Percentiles rank a stretch among this genome's conserved stretches.
phyloP scores from a whole-genome alignment of 2,329 filamentous ascomycete species.

The Penicillium sp. region DNA sequence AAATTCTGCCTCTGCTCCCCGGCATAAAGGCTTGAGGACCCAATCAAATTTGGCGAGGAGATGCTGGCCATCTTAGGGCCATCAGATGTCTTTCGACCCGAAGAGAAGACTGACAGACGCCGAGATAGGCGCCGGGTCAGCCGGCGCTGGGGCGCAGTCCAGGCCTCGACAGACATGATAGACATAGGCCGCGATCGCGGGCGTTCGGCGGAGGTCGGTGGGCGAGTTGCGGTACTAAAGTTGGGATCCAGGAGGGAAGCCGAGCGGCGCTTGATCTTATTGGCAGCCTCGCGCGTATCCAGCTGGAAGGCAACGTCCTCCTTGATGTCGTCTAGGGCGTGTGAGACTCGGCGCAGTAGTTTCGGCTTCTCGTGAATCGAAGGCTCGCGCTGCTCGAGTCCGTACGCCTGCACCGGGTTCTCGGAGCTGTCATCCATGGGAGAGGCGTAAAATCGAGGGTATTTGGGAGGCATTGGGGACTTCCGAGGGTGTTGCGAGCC shows the following conservation, averaged over 20 bases:
- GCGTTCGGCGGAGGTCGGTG: conserved; percentile 14
- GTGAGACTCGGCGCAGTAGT: conserved; percentile 31
- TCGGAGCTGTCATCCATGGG: conserved; percentile 29
- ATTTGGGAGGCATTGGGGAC: conserved; percentile 20
- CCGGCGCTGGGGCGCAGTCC: conserved; percentile 17
- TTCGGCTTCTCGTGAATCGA: conserved; percentile 30
- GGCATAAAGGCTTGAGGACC: conserved; percentile 27
- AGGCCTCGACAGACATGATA: conserved; percentile 23
- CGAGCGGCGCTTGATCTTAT: conserved; percentile 29
- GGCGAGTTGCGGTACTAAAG: conserved; percentile 3
- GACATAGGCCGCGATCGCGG: conserved; percentile 26
- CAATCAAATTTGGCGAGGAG: conserved; percentile 34
- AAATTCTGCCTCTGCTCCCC: conserved; percentile 13
- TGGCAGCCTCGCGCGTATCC: conserved; percentile 20
- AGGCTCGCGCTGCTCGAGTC: conserved; percentile 32
- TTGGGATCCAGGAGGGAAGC: conserved; percentile 21
- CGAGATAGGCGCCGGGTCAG: conserved; percentile 27
- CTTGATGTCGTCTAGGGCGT: conserved; percentile 35
- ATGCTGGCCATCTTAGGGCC: conserved; percentile 22
- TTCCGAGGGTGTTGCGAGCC: conserved; percentile 23
- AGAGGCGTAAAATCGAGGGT: conserved; percentile 34
- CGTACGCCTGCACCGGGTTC: conserved; percentile 33
- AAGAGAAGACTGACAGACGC: conserved; percentile 23
- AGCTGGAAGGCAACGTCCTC: conserved; percentile 30
- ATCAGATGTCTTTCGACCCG: conserved; percentile 11